Evolutionary conservation across 768 basidiomycete species (phyloP).

Genomic region (Scleroderma citrinum): DNA sequence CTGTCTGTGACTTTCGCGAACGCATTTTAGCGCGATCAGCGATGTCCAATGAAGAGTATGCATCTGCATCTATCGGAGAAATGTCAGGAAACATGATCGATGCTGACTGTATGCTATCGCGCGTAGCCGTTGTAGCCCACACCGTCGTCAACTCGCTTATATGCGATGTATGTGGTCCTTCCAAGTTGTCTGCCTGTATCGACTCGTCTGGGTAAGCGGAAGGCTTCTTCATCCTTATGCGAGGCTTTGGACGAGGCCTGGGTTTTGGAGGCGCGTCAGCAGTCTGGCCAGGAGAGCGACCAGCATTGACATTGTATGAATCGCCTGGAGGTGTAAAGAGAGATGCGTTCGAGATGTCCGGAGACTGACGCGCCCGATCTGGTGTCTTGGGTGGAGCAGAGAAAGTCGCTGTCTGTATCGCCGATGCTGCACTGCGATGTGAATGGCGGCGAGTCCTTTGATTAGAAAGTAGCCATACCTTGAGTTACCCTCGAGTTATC

Average conservation of each 20-base stretch:
- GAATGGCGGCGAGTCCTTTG: not conserved
- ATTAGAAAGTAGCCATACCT: no score
- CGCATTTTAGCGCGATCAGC: constrained; percentile 59
- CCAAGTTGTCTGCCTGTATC: not conserved
- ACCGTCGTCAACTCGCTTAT: constrained; percentile 15
- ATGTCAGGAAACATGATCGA: constrained; percentile 6
- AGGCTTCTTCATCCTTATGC: constrained; percentile 17
- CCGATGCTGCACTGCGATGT: constrained; percentile 7
- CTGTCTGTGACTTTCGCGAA: constrained; percentile 29
- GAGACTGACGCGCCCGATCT: constrained; percentile 4
- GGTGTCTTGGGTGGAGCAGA: constrained; percentile 12
- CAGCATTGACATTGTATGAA: constrained; percentile 8
- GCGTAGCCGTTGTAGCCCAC: constrained; percentile 3
- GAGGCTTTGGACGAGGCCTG: constrained; percentile 30
- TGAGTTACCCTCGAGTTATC: not conserved
- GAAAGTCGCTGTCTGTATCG: constrained; percentile 17
- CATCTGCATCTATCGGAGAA: constrained; percentile 11
- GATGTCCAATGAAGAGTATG: constrained; percentile 31
- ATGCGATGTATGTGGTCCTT: constrained; percentile 9
- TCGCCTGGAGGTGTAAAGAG: constrained; percentile 20
- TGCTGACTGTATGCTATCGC: constrained; percentile 19
- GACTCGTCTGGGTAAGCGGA: not conserved
- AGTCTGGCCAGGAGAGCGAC: constrained; percentile 2
- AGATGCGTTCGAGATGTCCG: constrained; percentile 8
- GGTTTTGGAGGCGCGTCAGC: constrained; percentile 6